Evolutionary conservation across 495 filamentous ascomycete species (phyloP), one percentile per base, ranked within the genome.

Genomic region (Aspergillus nidulans): DNA sequence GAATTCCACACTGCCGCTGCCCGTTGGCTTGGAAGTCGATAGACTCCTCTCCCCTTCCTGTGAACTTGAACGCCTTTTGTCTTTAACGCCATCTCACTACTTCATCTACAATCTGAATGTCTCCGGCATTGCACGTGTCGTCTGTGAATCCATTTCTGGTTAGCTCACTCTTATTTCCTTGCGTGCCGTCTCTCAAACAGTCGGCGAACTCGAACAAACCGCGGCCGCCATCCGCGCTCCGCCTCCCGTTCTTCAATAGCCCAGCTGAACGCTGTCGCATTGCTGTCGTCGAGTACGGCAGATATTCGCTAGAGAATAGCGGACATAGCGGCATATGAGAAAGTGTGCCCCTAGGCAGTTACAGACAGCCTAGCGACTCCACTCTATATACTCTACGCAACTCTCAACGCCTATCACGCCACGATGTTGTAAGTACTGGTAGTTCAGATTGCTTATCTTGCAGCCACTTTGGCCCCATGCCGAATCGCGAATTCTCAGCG

Each of bases 391-490:
- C 15, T 23, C 26, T 23, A 28, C 43, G 12, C 42, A 19, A 19
- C 8, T n/a, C 12, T 6, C 6, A 18, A 13, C 30, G 8, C 21
- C 32, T 26, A 26, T 49, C 32, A 25, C 47, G 30, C 38, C 53
- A 56, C 44, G 44, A 56, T 56, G 53, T 56, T 56, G 53, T 56
- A 49, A 43, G 53, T 56, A 40, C 20, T 26, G 19, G 42, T n/a
- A n/a, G n/a, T 28, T 39, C 20, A 19, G 8, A 7, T 43, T 51
- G 32, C 57, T 42, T 44, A 50, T 49, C 32, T 55, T 19, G 32
- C 45, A 49, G n/a, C 13, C 1, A n/a, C 24, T 20, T 39, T 34
- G 5, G 41, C 2, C 9, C 28, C 20, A 7, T 19, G 18, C n/a
- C n/a, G n/a, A n/a, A n/a, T 25, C 24, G 26, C 8, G 26, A 19